phyloP scores from a whole-genome alignment of 2,329 filamentous ascomycete genomes.

The Xylariales sp. region DNA sequence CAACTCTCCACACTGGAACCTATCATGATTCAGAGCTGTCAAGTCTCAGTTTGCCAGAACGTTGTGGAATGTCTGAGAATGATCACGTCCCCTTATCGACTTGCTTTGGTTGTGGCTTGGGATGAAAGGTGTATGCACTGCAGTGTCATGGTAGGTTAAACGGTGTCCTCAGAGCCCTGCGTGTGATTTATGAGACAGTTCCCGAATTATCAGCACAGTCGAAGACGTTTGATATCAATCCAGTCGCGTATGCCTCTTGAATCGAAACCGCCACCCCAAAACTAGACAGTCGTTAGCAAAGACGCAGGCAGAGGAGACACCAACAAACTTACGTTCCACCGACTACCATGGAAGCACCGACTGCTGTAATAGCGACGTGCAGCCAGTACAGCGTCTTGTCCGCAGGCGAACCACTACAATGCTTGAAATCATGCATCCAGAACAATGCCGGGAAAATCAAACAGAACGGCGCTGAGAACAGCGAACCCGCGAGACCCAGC shows the following conservation, averaged over 20 bases:
- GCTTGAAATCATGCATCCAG: constrained; percentile 20
- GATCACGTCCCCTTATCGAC: no score
- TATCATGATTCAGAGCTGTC: no score
- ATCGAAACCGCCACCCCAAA: constrained; percentile 22
- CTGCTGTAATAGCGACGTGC: constrained; percentile 18
- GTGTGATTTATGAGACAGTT: neutral
- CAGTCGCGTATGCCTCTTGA: constrained; percentile 18
- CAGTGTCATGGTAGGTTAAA: no score
- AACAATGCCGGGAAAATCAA: constrained; percentile 23
- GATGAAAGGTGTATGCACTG: no score
- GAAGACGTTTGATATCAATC: constrained; percentile 20
- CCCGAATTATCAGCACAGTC: constrained; percentile 23
- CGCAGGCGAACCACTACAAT: neutral
- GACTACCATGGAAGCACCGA: constrained; percentile 22
- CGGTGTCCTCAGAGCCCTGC: neutral
- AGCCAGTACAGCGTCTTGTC: constrained; percentile 18
- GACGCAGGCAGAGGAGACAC: neutral
- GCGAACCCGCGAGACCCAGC: constrained; percentile 24
- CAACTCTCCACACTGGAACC: no score
- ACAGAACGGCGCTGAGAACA: constrained; percentile 27
- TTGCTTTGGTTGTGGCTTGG: no score
- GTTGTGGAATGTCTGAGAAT: no score
- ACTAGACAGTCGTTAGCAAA: constrained; percentile 9
- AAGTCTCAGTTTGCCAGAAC: no score
- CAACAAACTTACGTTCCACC: constrained; percentile 21